These are phyloP conservation scores for Tetracentron sinense DNA, from an alignment of 164 flowering plant species.

Conservation along the genomic window DNA sequence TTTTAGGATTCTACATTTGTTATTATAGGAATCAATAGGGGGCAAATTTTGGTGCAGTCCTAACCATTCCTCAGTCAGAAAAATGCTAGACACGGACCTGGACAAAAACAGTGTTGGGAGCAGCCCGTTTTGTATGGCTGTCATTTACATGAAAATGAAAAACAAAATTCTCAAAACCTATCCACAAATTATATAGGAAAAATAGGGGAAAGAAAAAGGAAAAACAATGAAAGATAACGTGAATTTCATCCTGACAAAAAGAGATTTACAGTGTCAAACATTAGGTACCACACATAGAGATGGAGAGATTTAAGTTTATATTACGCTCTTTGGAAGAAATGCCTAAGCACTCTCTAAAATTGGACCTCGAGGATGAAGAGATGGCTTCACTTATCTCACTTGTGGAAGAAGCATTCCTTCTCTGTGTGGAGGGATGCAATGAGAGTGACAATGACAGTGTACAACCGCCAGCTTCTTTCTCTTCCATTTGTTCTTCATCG, in stretches of 20 bases:
- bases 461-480: slow-evolving; percentile 23
- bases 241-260: not conserved
- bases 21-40: too few species aligned
- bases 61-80: too few species aligned
- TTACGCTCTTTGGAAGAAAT: slow-evolving; percentile 18
- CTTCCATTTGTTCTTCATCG: slow-evolving; percentile 4
- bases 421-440: slow-evolving; percentile 33
- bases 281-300: slow-evolving; percentile 17
- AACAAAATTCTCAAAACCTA: too few species aligned
- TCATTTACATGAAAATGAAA: too few species aligned
- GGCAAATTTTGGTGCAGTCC: too few species aligned
- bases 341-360: slow-evolving; percentile 27
- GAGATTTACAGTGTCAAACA: not conserved
- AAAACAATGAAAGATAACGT: not conserved
- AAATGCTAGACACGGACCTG: too few species aligned
- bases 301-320: slow-evolving; percentile 29
- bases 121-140: too few species aligned
- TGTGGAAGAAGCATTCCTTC: slow-evolving; percentile 31
- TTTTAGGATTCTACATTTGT: too few species aligned
- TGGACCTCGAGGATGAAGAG: slow-evolving; percentile 32
- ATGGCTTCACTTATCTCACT: slow-evolving; percentile 56
- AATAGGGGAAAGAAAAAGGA: not conserved
- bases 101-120: too few species aligned
- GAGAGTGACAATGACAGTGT: slow-evolving; percentile 50
- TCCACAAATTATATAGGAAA: not conserved